Conservation (phyloP, 768 basidiomycete genomes). For the Daedaleopsis nitida region DNA sequence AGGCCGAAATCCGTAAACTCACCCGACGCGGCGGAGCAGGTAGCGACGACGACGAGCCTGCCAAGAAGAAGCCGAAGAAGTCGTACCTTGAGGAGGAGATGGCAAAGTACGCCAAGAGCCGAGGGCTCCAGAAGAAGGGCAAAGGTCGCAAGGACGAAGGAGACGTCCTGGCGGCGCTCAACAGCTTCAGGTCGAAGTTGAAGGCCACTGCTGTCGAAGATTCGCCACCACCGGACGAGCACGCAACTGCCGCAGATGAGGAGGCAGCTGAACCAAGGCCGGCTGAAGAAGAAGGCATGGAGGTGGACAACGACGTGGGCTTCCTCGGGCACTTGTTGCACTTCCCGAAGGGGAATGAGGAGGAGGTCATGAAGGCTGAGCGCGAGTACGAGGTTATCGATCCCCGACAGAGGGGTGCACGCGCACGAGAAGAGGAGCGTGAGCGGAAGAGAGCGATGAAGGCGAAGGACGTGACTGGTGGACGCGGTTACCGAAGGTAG, state of each 20-base stretch:
- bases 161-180: slow-evolving; percentile 67
- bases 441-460: slow-evolving; percentile 52
- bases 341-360: slow-evolving; percentile 79
- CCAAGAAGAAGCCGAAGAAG: slow-evolving; percentile 60
- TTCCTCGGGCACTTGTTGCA: slow-evolving; percentile 73
- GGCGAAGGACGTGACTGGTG: slow-evolving; percentile 24
- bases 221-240: slow-evolving; percentile 20
- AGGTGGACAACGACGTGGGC: slow-evolving; percentile 76
- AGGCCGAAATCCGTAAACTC: slow-evolving; percentile 82
- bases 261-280: slow-evolving; percentile 18
- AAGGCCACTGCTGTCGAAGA: slow-evolving; percentile 39
- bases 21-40: slow-evolving; percentile 39
- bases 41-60: slow-evolving; percentile 54
- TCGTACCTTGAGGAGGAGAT: slow-evolving; percentile 83
- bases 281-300: slow-evolving; percentile 49
- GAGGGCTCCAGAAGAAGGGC: slow-evolving; percentile 56
- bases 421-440: slow-evolving; percentile 77
- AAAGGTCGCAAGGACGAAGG: slow-evolving; percentile 65
- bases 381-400: slow-evolving; percentile 91
- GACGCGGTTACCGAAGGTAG: slow-evolving; percentile 31
- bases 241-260: slow-evolving; percentile 13
- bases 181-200: slow-evolving; percentile 71
- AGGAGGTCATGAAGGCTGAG: slow-evolving; percentile 76
- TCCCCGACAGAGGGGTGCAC: slow-evolving; percentile 69
- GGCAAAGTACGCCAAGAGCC: slow-evolving; percentile 73